A percentile compares a stretch with the other conserved stretches of the same genome.
phyloP scores from a whole-genome alignment of 805 yeast species.

The Torulaspora delbrueckii region DNA sequence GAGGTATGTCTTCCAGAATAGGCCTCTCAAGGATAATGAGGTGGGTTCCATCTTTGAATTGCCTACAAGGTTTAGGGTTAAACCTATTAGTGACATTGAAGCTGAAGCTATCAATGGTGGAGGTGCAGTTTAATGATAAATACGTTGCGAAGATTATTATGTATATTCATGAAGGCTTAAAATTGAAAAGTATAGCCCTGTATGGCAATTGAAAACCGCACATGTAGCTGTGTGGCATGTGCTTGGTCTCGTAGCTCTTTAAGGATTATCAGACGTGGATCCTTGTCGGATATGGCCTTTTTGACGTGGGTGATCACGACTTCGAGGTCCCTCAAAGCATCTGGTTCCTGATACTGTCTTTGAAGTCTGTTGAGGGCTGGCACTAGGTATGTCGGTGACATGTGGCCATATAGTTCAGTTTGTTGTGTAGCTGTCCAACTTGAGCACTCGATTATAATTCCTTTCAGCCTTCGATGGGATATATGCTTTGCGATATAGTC shows the following conservation, averaged over 20 bases:
- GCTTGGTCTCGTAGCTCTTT: slow-evolving; percentile 47
- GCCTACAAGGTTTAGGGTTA: slow-evolving; percentile 70
- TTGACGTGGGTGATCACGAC: slow-evolving; percentile 50
- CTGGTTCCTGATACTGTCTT: slow-evolving; percentile 37
- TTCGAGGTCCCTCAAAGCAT: slow-evolving; percentile 37
- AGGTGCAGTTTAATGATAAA: slow-evolving; percentile 50
- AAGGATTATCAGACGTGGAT: slow-evolving; percentile 57
- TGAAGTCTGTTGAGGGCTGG: slow-evolving; percentile 44
- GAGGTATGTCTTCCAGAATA: slow-evolving; percentile 25
- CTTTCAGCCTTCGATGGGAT: slow-evolving; percentile 39
- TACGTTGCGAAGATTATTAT: slow-evolving; percentile 18
- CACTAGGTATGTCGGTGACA: slow-evolving; percentile 62
- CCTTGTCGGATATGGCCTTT: slow-evolving; percentile 37
- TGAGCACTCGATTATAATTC: slow-evolving; percentile 77
- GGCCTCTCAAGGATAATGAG: slow-evolving; percentile 39
- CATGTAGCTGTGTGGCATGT: slow-evolving; percentile 5
- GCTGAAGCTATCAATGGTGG: slow-evolving; percentile 75
- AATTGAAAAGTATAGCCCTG: slow-evolving; percentile 20
- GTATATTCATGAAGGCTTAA: slow-evolving; percentile 5
- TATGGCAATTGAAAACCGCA: slow-evolving; percentile 28
- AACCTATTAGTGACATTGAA: slow-evolving; percentile 58
- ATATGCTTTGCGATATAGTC: slow-evolving; percentile 45
- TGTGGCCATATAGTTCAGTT: slow-evolving; percentile 68
- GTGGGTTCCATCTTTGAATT: slow-evolving; percentile 56
- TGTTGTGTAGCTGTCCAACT: slow-evolving; percentile 42